These are phyloP conservation scores for Rhizophagus prolifer DNA, from an alignment of 192 early-diverging fungal genomes.

Conservation along the genomic window DNA sequence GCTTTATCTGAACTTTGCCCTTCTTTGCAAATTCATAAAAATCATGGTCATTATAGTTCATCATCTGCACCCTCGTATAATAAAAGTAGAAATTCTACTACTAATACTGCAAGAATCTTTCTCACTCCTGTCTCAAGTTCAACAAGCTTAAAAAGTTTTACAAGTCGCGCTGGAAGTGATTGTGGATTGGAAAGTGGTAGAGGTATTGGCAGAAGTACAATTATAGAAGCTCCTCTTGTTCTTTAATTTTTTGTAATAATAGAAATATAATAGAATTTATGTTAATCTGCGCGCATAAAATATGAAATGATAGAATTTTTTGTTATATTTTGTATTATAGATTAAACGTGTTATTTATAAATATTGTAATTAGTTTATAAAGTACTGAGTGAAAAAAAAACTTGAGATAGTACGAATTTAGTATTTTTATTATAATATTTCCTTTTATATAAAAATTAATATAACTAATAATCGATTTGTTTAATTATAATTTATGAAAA, in stretches of 20 bases:
- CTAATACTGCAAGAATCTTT: not conserved
- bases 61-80: not conserved
- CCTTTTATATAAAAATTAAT: no score
- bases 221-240: not conserved
- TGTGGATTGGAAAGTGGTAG: conserved; percentile 12
- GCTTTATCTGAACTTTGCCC: conserved; percentile 18
- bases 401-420: no score
- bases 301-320: no score
- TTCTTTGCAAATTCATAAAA: not conserved
- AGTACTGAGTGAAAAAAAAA: no score
- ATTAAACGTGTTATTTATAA: no score
- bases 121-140: conserved; percentile 15
- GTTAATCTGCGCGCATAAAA: no score
- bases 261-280: not conserved
- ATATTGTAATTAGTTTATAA: no score
- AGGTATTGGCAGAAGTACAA: not conserved
- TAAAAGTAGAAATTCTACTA: not conserved
- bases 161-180: conserved; percentile 8
- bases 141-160: conserved; percentile 1
- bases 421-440: no score
- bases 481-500: no score
- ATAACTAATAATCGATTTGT: no score
- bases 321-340: no score
- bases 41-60: not conserved
- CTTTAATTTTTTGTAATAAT: not conserved